phyloP scores from a whole-genome alignment of 345 rosid genomes.

The Hibiscus mutabilis region DNA sequence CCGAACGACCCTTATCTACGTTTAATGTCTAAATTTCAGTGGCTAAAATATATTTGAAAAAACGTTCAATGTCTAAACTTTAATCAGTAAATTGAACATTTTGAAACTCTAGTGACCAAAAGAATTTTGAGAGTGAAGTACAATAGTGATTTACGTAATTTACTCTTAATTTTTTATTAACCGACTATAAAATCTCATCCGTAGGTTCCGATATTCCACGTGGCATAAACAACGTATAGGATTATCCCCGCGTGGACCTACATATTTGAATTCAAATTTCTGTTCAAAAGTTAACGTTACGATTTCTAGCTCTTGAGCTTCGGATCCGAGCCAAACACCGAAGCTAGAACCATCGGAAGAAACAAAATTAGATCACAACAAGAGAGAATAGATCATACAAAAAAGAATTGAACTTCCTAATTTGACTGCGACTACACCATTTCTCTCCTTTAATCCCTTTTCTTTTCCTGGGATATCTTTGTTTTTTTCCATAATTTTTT shows the following conservation, averaged over 20 bases:
- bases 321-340: constrained; percentile 10
- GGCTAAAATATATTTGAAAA: no score
- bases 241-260: constrained; percentile 9
- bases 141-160: no score
- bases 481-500: neutral
- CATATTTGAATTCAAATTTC: constrained; percentile 26
- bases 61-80: no score
- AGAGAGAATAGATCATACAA: neutral
- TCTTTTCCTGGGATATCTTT: neutral
- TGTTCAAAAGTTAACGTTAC: constrained; percentile 21
- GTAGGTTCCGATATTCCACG: neutral
- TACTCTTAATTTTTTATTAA: no score
- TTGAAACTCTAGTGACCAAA: no score
- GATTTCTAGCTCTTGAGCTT: neutral
- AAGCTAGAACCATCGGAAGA: neutral
- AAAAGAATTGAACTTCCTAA: neutral
- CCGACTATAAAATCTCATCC: no score
- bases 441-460: neutral
- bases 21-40: no score
- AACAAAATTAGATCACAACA: neutral
- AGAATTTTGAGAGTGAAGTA: no score
- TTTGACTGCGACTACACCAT: neutral
- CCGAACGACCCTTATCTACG: no score
- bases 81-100: no score
- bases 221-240: constrained; percentile 7